Evolutionary conservation across 768 basidiomycete genomes (phyloP), one percentile per base, ranked within the genome.

Genomic region (Rhizopogon rudus): DNA sequence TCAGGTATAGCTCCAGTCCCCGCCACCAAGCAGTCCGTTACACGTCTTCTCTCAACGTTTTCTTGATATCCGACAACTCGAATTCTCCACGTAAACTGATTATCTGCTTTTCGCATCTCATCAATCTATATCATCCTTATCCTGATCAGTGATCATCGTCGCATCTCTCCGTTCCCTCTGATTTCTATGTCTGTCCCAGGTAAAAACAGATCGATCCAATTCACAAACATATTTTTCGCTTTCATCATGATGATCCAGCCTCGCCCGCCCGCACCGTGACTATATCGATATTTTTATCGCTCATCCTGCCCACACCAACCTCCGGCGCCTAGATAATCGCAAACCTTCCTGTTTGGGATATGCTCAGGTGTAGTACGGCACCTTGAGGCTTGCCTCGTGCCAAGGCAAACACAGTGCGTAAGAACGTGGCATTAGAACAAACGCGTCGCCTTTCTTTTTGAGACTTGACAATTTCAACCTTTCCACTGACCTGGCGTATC

Each of bases 341-440:
- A n/a, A 3, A 5, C 51, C 43, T 20, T 67, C 60, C 67, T 52
- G 35, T 48, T 68, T 56, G 2, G 8, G 59, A 56, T 25, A 2
- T 22, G 0, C 60, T 64, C 57, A 10, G 51, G 16, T 29, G 33
- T 6, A 17, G 20, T 58, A 40, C 50, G 33, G 44, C 14, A 57
- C 66, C 66, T 67, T 61, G 59, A 69, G 67, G 66, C 60, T 44
- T 54, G 40, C 61, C 61, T 65, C 64, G 46, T 63, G 61, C 49
- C 43, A 14, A 17, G 25, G 46, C 8, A 22, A 25, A 49, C 33
- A 40, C 52, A 53, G 48, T n/a, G 44, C 57, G 7, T n/a, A 35
- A 40, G 28, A 51, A 54, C 55, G 50, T 51, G 42, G 46, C 35
- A 35, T 51, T 37, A 48, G 20, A 37, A 37, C 35, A 33, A 48